These are phyloP conservation scores for Bathelium albidoporum DNA, from an alignment of 495 filamentous ascomycete species.

Conservation along the genomic window DNA sequence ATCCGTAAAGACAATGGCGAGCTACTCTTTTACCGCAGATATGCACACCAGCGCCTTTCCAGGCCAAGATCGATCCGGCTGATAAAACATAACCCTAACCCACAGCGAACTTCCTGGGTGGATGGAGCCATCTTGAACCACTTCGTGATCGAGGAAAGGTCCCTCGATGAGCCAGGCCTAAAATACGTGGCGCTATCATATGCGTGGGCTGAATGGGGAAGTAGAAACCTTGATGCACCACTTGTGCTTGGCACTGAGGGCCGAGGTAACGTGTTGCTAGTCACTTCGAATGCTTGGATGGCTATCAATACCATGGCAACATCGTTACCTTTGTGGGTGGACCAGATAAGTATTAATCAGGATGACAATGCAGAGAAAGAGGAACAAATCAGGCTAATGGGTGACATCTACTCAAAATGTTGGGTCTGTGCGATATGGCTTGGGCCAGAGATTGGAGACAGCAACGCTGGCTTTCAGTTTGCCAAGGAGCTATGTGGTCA, in stretches of 20 bases:
- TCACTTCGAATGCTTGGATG: constrained; percentile 1
- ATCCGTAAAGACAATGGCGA: constrained; percentile 2
- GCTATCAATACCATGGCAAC: not conserved
- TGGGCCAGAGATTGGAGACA: constrained; percentile 5
- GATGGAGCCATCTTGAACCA: not conserved
- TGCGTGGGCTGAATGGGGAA: not conserved
- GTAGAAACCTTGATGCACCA: not conserved
- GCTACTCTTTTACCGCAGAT: not conserved
- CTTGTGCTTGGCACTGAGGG: not conserved
- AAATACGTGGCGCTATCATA: not conserved
- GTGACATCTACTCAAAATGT: constrained; percentile 16
- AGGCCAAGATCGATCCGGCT: not conserved
- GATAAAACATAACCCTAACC: not conserved
- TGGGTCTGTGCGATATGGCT: constrained; percentile 9
- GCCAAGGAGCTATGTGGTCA: not conserved
- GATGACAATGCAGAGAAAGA: constrained; percentile 16
- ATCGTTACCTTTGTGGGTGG: constrained; percentile 16
- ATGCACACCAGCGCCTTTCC: not conserved
- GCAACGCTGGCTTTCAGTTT: not conserved
- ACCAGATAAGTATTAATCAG: constrained; percentile 29
- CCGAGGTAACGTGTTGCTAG: not conserved
- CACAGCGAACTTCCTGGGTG: not conserved
- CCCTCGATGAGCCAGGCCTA: not conserved
- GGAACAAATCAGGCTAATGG: constrained; percentile 20
- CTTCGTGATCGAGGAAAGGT: not conserved